phyloP scores from a whole-genome alignment of 805 yeast species.

The Starmerella powellii region DNA sequence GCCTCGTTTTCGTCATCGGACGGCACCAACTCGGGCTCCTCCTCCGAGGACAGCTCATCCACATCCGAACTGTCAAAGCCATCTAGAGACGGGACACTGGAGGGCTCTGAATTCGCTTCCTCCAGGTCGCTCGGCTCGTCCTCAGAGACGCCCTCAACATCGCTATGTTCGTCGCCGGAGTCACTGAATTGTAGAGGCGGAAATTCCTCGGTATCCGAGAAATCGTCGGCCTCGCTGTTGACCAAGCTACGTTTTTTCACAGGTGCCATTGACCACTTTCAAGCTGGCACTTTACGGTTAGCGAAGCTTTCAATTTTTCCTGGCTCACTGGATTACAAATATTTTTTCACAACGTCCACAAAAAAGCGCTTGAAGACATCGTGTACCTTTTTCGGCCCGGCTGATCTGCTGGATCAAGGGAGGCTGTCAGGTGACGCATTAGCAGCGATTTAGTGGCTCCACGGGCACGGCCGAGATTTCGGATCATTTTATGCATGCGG shows the following conservation, averaged over 20 bases:
- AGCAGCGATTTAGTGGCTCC: too few species aligned
- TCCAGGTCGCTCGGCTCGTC: constrained; percentile 4
- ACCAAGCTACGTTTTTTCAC: constrained; percentile 11
- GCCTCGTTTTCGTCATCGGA: constrained; percentile 28
- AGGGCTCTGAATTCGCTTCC: constrained; percentile 4
- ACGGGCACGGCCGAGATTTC: neutral
- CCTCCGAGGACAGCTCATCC: constrained; percentile 20
- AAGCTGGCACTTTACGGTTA: too few species aligned
- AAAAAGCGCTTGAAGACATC: too few species aligned
- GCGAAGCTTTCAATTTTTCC: neutral
- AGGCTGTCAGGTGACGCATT: too few species aligned
- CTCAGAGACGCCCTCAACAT: constrained; percentile 3
- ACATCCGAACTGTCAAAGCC: constrained; percentile 22
- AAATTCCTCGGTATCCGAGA: constrained; percentile 11
- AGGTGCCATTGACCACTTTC: constrained; percentile 10
- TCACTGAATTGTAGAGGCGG: constrained; percentile 12
- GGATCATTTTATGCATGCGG: too few species aligned
- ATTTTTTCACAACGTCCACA: too few species aligned
- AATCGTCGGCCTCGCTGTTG: neutral
- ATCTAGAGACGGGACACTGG: constrained; percentile 12
- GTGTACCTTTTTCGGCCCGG: too few species aligned
- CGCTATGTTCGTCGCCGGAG: neutral
- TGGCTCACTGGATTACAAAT: constrained; percentile 3
- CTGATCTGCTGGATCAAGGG: too few species aligned
- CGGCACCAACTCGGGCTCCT: constrained; percentile 36